Evolutionary conservation across 257 asterid genomes (phyloP), one percentile per base, ranked within the genome.

Genomic region (Petunia secreta): DNA sequence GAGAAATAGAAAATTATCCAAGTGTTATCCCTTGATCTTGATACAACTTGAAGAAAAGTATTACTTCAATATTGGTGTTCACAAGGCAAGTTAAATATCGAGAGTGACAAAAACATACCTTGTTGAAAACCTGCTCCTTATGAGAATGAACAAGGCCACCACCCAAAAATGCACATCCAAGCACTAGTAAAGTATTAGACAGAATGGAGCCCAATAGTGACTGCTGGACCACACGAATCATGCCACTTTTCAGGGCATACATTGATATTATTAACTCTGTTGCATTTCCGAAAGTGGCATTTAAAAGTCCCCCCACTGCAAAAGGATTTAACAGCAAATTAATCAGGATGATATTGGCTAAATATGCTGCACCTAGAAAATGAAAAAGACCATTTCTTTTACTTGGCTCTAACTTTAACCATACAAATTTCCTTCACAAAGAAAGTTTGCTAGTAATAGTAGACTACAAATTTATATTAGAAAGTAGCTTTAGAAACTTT

Each of bases 251-350:
- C 69, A 93, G 82, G 2, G 97, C 97, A 58, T 89, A 88, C 89
- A 93, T 85, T 38, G 95, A 91, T 81, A 93, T 93, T 83, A 91
- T 93, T 83, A 93, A 65, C 87, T 93, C 98, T 13, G 97, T 91
- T 34, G 98, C 97, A 82, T 93, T 93, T 65, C 97, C 98, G 85
- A 91, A 93, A 53, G 95, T 93, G 39, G 97, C 98, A 87, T 90
- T 91, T 83, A 93, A 79, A 81, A 93, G 97, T 63, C 98, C 97
- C 46, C 97, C 98, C 63, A 91, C 98, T 93, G 90, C 81, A 79
- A 75, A 69, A 63, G 67, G n/a, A 43, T 39, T 2, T n/a, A 68
- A 68, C 58, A 8, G 57, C n/a, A 9, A 52, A 68, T 68, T 68
- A 44, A 8, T 68, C 0, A 2, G 44, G 40, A 68, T 68, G 57